Evolutionary conservation across 768 basidiomycete genomes (phyloP).

Genomic region (Collybia sordida): DNA sequence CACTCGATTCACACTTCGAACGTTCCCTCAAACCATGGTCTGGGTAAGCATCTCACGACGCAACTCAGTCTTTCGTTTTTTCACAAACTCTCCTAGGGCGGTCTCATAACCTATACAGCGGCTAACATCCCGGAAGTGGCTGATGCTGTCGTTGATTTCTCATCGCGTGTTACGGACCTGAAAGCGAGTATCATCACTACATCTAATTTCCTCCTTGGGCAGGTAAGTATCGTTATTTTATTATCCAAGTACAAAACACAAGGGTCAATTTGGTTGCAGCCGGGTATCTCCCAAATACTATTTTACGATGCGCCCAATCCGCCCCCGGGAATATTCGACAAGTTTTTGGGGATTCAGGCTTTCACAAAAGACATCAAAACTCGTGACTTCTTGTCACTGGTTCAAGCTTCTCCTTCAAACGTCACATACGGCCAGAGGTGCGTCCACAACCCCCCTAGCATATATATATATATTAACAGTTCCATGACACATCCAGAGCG

Average conservation of each 20-base stretch:
- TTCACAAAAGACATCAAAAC: slow-evolving; percentile 37
- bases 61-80: not conserved
- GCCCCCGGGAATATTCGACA: slow-evolving; percentile 51
- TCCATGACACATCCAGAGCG: too few relatives aligned
- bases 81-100: slow-evolving; percentile 37
- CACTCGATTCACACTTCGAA: slow-evolving; percentile 53
- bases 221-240: slow-evolving; percentile 1
- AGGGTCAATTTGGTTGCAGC: not conserved
- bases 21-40: slow-evolving; percentile 53
- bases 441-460: too few relatives aligned
- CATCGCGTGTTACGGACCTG: slow-evolving; percentile 42
- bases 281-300: slow-evolving; percentile 27
- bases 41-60: slow-evolving; percentile 46
- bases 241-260: not conserved
- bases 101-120: slow-evolving; percentile 34
- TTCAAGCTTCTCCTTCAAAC: too few relatives aligned
- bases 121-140: slow-evolving; percentile 21
- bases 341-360: slow-evolving; percentile 44
- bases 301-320: slow-evolving; percentile 61
- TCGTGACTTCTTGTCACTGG: slow-evolving; percentile 28
- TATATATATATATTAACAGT: too few relatives aligned
- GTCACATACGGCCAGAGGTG: too few relatives aligned
- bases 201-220: slow-evolving; percentile 34
- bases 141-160: slow-evolving; percentile 40
- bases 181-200: slow-evolving; percentile 51